These are phyloP conservation scores for Blastobotrys aristatus DNA, from an alignment of 1,139 yeast species.

Conservation along the genomic window DNA sequence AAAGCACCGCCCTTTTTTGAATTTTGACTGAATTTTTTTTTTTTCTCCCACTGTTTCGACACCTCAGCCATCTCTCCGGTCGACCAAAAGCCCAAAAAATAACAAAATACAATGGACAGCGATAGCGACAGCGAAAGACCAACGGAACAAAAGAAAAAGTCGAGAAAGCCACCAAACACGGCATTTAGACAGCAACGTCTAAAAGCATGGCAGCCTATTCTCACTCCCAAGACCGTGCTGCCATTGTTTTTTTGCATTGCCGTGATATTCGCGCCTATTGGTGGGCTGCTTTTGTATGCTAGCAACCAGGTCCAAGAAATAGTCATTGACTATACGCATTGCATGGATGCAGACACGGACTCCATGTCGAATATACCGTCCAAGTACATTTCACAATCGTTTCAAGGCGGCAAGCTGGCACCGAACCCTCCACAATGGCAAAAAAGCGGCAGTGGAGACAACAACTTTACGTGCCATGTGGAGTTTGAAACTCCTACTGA, in stretches of 20 bases:
- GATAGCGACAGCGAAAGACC: conserved; percentile 34
- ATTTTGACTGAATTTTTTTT: not conserved
- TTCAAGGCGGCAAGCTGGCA: conserved; percentile 36
- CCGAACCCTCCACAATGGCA: conserved; percentile 60
- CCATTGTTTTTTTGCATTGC: conserved; percentile 75
- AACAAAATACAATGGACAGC: conserved; percentile 30
- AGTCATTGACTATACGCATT: conserved; percentile 73
- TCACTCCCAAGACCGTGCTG: conserved; percentile 84
- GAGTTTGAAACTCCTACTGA: conserved; percentile 75
- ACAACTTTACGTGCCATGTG: conserved; percentile 47
- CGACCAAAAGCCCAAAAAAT: not conserved
- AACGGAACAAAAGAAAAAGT: conserved; percentile 31
- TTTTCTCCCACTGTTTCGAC: not conserved
- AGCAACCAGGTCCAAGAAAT: conserved; percentile 73
- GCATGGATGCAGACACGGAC: conserved; percentile 57
- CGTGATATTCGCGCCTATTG: conserved; percentile 81
- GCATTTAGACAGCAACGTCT: conserved; percentile 45
- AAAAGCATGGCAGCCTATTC: conserved; percentile 63
- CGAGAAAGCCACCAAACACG: conserved; percentile 40
- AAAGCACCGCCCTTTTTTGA: not conserved
- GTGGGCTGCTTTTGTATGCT: conserved; percentile 85
- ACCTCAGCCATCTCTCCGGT: not conserved
- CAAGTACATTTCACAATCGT: conserved; percentile 49
- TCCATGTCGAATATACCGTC: conserved; percentile 58
- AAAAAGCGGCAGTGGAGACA: conserved; percentile 44